phyloP scores from a whole-genome alignment of 441 rosid species.

The Melastoma candidum region DNA sequence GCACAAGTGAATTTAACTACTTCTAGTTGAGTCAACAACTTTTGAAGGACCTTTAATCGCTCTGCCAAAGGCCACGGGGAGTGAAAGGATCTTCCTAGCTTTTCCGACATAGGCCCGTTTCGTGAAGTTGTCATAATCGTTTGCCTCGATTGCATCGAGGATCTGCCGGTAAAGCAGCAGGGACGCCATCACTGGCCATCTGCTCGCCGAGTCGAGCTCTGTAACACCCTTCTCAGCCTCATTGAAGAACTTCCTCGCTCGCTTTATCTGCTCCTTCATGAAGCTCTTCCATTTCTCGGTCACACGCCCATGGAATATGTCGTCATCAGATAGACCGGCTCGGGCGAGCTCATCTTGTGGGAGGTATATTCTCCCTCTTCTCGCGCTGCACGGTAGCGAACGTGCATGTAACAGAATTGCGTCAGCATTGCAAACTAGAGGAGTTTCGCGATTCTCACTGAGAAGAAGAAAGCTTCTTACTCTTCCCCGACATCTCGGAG shows the following conservation, averaged over 20 bases:
- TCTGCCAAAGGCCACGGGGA: slow-evolving; percentile 48
- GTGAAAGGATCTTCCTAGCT: slow-evolving; percentile 51
- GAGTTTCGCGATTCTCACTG: no score
- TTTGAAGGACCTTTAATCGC: no score
- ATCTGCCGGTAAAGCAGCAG: slow-evolving; percentile 52
- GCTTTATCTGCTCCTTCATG: slow-evolving; percentile 75
- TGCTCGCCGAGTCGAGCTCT: slow-evolving; percentile 57
- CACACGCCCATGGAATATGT: slow-evolving; percentile 61
- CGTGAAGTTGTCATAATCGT: slow-evolving; percentile 68
- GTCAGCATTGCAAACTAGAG: no score
- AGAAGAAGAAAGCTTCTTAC: slow-evolving; percentile 30
- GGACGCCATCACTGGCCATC: slow-evolving; percentile 95
- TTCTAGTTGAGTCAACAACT: no score
- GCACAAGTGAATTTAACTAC: no score
- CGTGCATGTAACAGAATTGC: no score
- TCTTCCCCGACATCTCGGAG: slow-evolving; percentile 91
- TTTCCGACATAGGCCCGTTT: slow-evolving; percentile 69
- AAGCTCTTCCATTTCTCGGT: slow-evolving; percentile 78
- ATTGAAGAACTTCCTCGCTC: slow-evolving; percentile 79
- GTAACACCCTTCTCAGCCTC: slow-evolving; percentile 78
- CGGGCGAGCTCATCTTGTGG: slow-evolving; percentile 72
- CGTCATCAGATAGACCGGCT: slow-evolving; percentile 78
- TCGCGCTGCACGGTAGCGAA: slow-evolving; percentile 31
- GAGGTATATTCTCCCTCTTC: slow-evolving; percentile 78
- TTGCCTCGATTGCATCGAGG: slow-evolving; percentile 78